These are phyloP conservation scores for Sugiyamaella americana DNA, from an alignment of 805 yeast genomes.

Conservation along the genomic window DNA sequence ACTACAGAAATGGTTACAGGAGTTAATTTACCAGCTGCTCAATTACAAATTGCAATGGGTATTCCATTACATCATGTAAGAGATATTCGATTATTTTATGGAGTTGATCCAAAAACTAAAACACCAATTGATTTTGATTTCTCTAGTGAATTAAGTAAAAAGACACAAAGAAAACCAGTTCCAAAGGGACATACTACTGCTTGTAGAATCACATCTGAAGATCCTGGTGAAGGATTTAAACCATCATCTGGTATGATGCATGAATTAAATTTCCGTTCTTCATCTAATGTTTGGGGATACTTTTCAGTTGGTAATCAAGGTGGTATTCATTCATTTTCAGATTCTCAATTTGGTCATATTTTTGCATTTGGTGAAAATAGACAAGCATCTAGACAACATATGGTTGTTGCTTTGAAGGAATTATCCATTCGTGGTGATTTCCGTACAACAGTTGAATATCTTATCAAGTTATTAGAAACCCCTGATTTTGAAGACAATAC, in stretches of 20 bases:
- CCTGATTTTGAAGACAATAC: slow-evolving; percentile 95
- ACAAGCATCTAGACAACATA: slow-evolving; percentile 95
- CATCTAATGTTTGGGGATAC: slow-evolving; percentile 99
- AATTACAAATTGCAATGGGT: slow-evolving; percentile 99
- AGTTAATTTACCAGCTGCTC: slow-evolving; percentile 97
- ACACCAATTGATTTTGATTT: slow-evolving; percentile 90
- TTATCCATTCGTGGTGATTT: slow-evolving; percentile 97
- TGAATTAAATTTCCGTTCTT: slow-evolving; percentile 93
- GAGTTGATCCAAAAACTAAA: slow-evolving; percentile 91
- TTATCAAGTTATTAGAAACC: slow-evolving; percentile 90
- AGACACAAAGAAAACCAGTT: slow-evolving; percentile 82
- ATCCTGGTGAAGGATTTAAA: slow-evolving; percentile 98
- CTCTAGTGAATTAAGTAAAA: slow-evolving; percentile 59
- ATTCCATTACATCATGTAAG: slow-evolving; percentile 90
- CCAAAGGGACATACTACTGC: slow-evolving; percentile 99
- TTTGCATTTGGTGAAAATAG: slow-evolving; percentile 99
- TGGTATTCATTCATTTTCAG: slow-evolving; percentile 95
- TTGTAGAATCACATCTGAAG: slow-evolving; percentile 98
- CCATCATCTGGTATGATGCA: slow-evolving; percentile 97
- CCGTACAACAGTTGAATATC: slow-evolving; percentile 95
- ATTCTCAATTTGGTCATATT: slow-evolving; percentile 98
- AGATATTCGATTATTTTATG: slow-evolving; percentile 88
- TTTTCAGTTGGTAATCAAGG: slow-evolving; percentile 96
- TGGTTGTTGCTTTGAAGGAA: slow-evolving; percentile 98
- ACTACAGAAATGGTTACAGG: slow-evolving; percentile 99